Base-by-base conservation (phyloP, 306 rosid genomes). In the Rubus parviflorus region DNA sequence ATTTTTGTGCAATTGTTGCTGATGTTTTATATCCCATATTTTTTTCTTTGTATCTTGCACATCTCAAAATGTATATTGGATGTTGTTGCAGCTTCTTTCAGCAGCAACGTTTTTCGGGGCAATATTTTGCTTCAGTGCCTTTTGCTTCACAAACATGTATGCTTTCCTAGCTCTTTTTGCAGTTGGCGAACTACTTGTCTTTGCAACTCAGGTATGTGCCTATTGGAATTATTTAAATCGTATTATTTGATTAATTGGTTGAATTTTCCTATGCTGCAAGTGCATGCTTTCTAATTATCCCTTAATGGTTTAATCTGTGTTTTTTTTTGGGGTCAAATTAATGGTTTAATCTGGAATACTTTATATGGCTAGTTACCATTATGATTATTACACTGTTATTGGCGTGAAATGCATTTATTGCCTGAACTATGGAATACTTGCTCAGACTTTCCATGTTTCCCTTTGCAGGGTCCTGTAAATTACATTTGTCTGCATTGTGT, bases 391-490 rank as follows among this genome's bases (percentile, higher is more conserved):
- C 35, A 6, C 66, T 72, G 19, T 61, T 38, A 40, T 53, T 72
- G 22, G 49, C 8, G 11, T 0, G 4, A 56, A 7, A 42, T 47
- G 37, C 37, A 23, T 42, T 15, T 74, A 60, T 35, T 20, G n/a
- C 70, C 25, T 23, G 69, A 45, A 46, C 57, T 60, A 20, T 8
- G 69, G 46, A 60, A 60, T 56, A 30, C 41, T 11, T 53, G 10
- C 14, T 68, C 63, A 15, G 43, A 40, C 49, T 78, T 79, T 56
- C 56, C 60, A 47, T 35, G 38, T 60, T 58, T 79, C 51, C 66
- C 54, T 77, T 78, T 73, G 65, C 91, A 94, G 98, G 91, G 90
- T 78, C 98, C 98, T 45, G 94, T 94, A 70, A 94, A 87, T 80
- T 94, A 46, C 62, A 49, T 94, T 3, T 85, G 78, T 58, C 93